Evolutionary conservation across 352 stramenopile genomes (phyloP), one percentile per base, ranked within the genome.

Genomic region (Phytopythium kandeliae): DNA sequence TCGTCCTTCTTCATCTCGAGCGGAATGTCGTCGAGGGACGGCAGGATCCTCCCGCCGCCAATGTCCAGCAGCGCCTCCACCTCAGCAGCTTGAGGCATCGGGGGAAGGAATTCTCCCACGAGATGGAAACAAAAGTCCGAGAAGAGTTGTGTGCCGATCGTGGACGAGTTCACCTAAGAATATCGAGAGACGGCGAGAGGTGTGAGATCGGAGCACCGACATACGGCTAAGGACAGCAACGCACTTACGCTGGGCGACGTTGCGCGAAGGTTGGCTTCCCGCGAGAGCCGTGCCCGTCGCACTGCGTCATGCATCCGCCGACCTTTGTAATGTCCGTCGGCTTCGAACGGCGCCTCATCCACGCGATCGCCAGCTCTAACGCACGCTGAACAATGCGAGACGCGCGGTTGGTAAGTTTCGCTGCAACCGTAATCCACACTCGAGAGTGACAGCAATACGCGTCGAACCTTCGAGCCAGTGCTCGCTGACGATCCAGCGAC

Each of bases 401-500:
- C 46, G 26, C 33, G 60, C 26, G 22, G 5, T 30, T 1, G 53
- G 28, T 38, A 37, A 28, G 17, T 33, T 47, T 19, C 2, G 40
- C 31, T 42, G 43, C 25, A 36, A 31, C 28, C 28, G 54, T 16
- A 10, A 25, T 0, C n/a, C n/a, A n/a, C n/a, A n/a, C n/a, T n/a
- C n/a, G n/a, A n/a, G n/a, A n/a, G n/a, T n/a, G n/a, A n/a, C n/a
- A n/a, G n/a, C n/a, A n/a, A n/a, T n/a, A n/a, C n/a, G n/a, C n/a
- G n/a, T 19, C 49, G 24, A 38, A 86, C 78, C 78, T 73, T 77
- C 59, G 22, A 95, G 63, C 84, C 84, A 95, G 17, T 85, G 69
- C 31, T 90, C 73, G 43, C 78, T 91, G 30, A 95, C 79, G 59
- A 95, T 87, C 84, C 84, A 95, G 25, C 81, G 76, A 10, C 84